Evolutionary conservation across 2,329 filamentous ascomycete species (phyloP), one percentile per base, ranked within the genome.

Genomic region (Beauveria sp.): DNA sequence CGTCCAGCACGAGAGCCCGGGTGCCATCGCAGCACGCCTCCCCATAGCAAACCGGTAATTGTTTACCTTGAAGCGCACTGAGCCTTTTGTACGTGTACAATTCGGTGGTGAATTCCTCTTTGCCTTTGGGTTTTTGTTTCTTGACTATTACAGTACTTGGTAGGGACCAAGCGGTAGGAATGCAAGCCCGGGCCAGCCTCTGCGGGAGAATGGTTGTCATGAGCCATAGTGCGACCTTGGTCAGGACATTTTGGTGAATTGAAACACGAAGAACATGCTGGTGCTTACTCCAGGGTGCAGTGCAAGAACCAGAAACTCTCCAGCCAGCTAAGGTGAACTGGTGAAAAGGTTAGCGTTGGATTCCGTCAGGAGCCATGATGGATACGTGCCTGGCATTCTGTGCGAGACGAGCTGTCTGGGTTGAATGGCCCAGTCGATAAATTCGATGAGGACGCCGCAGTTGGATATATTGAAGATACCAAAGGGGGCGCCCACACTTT

Each of bases 51-150:
- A 63, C 30, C 12, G 62, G 66, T 22, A 66, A 54, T 14, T 62
- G 30, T 18, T 18, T 47, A 16, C 65, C 65, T 43, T 67, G 61
- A 8, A 65, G 26, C n/a, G 60, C 30, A 6, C 46, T 16, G 7
- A 65, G 53, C 34, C 42, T 42, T 20, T 58, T 20, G n/a, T 66
- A 66, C 5, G 62, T 66, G 30, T 6, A n/a, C 42, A 62, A 59
- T 52, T 66, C 63, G 47, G 63, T 65, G 26, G 63, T 53, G 28
- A 66, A 66, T 50, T 66, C 66, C 10, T 62, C 54, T n/a, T 65
- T 62, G 62, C 56, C 64, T 16, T 60, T 42, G 1, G 45, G 43
- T 46, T 67, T 67, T 18, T 51, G 52, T 28, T 59, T 61, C 58
- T 67, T 66, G 8, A 67, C 42, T 20, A 67, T 24, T 16, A 67